phyloP scores from a whole-genome alignment of 2,329 filamentous ascomycete genomes.

The Scedosporium boydii region DNA sequence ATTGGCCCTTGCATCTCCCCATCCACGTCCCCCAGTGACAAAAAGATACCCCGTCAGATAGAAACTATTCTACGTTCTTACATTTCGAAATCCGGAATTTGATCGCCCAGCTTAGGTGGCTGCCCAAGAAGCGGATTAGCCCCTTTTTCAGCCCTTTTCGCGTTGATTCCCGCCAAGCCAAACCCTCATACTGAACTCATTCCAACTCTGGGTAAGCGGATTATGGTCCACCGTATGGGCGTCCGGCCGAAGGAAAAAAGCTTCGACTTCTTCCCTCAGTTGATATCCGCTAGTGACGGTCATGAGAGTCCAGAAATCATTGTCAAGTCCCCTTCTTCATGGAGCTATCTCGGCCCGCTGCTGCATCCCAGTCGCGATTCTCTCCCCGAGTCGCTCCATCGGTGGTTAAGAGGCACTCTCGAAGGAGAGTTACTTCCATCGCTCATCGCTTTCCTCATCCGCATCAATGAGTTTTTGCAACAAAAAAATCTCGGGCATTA shows the following conservation, averaged over 20 bases:
- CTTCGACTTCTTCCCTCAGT: background rate
- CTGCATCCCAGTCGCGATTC: conserved; percentile 13
- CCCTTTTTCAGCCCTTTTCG: too few species aligned
- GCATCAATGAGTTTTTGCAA: conserved; percentile 26
- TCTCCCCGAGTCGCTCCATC: conserved; percentile 18
- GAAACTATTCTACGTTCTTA: too few species aligned
- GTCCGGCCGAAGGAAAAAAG: background rate
- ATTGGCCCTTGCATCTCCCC: too few species aligned
- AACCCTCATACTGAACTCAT: too few species aligned
- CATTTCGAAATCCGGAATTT: too few species aligned
- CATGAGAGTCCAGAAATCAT: background rate
- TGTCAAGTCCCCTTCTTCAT: conserved; percentile 24
- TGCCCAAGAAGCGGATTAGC: too few species aligned
- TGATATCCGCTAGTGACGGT: background rate
- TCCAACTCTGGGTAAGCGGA: background rate
- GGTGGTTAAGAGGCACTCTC: conserved; percentile 26
- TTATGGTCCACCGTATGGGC: background rate
- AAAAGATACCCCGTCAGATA: too few species aligned
- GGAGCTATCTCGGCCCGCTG: conserved; percentile 34
- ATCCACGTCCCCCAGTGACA: too few species aligned
- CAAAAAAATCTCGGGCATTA: conserved; percentile 28
- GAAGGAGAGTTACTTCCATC: conserved; percentile 21
- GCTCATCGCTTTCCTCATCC: conserved; percentile 29
- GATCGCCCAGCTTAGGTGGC: too few species aligned
- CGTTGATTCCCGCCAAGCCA: too few species aligned